Base-by-base conservation (phyloP, 169 alveolate species). In the Eimeria brunetti region DNA sequence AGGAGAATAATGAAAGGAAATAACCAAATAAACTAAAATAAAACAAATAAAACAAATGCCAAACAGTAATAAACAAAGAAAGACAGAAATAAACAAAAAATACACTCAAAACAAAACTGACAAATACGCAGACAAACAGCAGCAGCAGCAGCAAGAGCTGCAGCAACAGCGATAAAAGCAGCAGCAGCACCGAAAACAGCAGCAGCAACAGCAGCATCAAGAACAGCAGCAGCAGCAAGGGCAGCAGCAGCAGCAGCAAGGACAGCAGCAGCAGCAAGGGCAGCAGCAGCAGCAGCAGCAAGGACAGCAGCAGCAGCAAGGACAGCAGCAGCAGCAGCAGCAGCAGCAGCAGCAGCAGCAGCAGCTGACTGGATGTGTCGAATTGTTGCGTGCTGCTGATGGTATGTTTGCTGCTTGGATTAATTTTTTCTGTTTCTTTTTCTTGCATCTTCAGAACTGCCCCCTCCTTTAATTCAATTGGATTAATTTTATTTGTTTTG, bases 271-370 rank as follows among this genome's bases (percentile, higher is more conserved):
- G 60, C 58, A 76, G 22, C 58, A 38, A 58, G 60, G 22, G 24
- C 86, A 38, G 24, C 86, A 76, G 30, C 30, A 38, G 44, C 60
- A 76, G 22, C 58, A 76, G 30, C 53, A 76, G 33, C 86, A 46
- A 12, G 36, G 36, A 22, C 58, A 76, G 56, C 60, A 76, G 14
- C 60, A 38, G 22, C 86, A 46, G 86, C 60, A 76, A 27, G 36
- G 36, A 7, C 58, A 76, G 38, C 62, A 76, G 86, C 53, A 41
- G 60, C 62, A 76, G 46, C 36, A 38, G 33, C 62, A 76, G 33
- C n/a, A 76, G 60, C 86, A 76, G 86, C 86, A 76, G 86, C 86
- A 76, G 56, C 58, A 76, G 60, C 86, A 38, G 33, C 62, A 76
- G 86, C 60, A 38, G 60, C 53, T 16, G 60, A 20, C 24, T 14